Conservation (phyloP, 2,329 filamentous ascomycete genomes). For the Exophiala sideris region DNA sequence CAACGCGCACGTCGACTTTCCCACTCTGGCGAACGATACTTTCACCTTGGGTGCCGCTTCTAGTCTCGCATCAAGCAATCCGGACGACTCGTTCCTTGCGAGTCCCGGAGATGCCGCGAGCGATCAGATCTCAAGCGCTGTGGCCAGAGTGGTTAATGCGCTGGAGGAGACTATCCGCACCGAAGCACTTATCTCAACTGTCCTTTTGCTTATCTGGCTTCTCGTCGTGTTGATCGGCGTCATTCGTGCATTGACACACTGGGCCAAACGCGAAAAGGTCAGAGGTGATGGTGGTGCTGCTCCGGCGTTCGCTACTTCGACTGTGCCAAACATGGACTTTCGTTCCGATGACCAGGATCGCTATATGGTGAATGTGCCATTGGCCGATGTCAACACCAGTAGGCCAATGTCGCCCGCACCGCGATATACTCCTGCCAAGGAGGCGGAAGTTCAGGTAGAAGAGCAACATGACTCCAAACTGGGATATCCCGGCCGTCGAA, state of each 20-base stretch:
- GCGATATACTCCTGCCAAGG: conserved; percentile 28
- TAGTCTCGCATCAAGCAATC: conserved; percentile 50
- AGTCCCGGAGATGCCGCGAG: conserved; percentile 68
- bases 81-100: conserved; percentile 69
- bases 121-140: conserved; percentile 76
- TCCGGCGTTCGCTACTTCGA: conserved; percentile 25
- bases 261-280: conserved; percentile 58
- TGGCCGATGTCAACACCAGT: conserved; percentile 32
- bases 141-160: conserved; percentile 65
- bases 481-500: conserved; percentile 41
- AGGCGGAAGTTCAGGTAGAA: conserved; percentile 21
- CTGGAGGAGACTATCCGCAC: conserved; percentile 66
- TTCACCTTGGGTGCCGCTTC: conserved; percentile 75
- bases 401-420: conserved; percentile 26
- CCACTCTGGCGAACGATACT: conserved; percentile 71
- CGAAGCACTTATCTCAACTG: conserved; percentile 75
- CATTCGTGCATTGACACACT: conserved; percentile 60
- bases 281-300: conserved; percentile 58
- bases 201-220: conserved; percentile 72
- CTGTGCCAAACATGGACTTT: conserved; percentile 19
- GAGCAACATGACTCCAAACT: conserved; percentile 42
- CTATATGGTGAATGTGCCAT: conserved; percentile 36
- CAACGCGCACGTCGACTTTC: conserved; percentile 78
- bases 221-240: conserved; percentile 73
- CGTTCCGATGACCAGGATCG: conserved; percentile 28